These are phyloP conservation scores for Zygosaccharomyces pseudorouxii DNA, from an alignment of 805 yeast species.

Conservation along the genomic window DNA sequence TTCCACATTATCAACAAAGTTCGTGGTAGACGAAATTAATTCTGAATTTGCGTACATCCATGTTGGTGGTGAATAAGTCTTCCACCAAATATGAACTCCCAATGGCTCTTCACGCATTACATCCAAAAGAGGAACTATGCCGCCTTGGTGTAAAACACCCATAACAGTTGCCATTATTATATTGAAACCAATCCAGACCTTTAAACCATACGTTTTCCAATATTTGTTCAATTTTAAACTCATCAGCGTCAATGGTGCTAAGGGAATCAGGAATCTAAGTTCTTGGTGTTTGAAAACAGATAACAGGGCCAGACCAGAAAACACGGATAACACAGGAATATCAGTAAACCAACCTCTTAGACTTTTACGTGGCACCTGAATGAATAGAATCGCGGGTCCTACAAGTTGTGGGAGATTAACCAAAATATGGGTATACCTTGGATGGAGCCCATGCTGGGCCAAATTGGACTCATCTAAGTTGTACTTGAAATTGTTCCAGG, in stretches of 20 bases:
- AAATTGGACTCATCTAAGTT: conserved; percentile 58
- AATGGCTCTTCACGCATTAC: conserved; percentile 6
- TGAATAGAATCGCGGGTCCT: conserved; percentile 68
- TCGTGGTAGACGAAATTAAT: conserved; percentile 24
- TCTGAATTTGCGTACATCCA: conserved; percentile 54
- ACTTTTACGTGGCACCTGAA: conserved; percentile 19
- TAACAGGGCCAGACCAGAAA: conserved; percentile 57
- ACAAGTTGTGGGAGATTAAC: conserved; percentile 73
- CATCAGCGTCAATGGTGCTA: conserved; percentile 63
- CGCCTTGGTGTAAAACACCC: conserved; percentile 89
- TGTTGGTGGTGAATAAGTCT: conserved; percentile 88
- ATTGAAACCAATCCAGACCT: conserved; percentile 64
- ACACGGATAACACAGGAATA: conserved; percentile 53
- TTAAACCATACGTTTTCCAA: conserved; percentile 21
- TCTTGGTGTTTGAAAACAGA: conserved; percentile 91
- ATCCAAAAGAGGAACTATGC: conserved; percentile 58
- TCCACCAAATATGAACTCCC: conserved; percentile 75
- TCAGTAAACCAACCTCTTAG: conserved; percentile 11
- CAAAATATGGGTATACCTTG: conserved; percentile 66
- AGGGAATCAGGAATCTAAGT: conserved; percentile 76
- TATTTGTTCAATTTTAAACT: conserved; percentile 42
- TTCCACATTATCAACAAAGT: conserved; percentile 21
- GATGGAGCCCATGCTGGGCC: conserved; percentile 77
- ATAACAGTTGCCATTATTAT: conserved; percentile 51
- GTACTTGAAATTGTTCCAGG: conserved; percentile 71